Percentiles rank a stretch among this genome's conserved stretches.
These are phyloP conservation scores for Podila minutissima DNA, from an alignment of 192 early-diverging fungal genomes.

Conservation along the genomic window DNA sequence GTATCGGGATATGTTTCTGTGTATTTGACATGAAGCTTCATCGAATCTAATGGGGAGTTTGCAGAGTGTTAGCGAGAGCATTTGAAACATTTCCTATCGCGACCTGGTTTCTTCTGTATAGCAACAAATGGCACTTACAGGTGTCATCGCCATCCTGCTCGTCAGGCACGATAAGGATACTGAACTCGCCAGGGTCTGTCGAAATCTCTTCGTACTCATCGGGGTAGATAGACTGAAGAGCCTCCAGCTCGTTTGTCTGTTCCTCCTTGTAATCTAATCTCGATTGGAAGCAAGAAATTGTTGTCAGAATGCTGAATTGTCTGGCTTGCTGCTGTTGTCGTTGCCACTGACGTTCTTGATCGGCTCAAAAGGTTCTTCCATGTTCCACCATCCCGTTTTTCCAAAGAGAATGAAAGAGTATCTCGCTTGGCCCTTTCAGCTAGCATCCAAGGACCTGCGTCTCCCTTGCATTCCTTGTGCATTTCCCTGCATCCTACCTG, in stretches of 20 bases:
- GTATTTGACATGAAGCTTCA: slow-evolving; percentile 69
- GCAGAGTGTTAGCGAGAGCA: background rate
- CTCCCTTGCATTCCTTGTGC: background rate
- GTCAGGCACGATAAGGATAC: slow-evolving; percentile 66
- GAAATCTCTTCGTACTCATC: slow-evolving; percentile 75
- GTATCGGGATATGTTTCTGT: slow-evolving; percentile 80
- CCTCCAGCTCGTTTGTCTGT: slow-evolving; percentile 82
- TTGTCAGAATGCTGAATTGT: too few species aligned
- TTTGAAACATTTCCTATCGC: background rate
- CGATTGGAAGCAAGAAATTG: too few species aligned
- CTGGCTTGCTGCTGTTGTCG: too few species aligned
- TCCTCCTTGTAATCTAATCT: slow-evolving; percentile 78
- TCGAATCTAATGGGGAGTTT: slow-evolving; percentile 28
- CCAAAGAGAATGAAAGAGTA: too few species aligned
- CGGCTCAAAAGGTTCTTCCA: too few species aligned
- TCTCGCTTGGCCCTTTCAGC: too few species aligned
- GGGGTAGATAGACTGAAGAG: slow-evolving; percentile 84
- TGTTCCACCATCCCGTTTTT: too few species aligned
- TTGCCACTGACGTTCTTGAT: too few species aligned
- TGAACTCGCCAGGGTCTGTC: slow-evolving; percentile 59
- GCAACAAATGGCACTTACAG: slow-evolving; percentile 43
- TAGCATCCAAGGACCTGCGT: too few species aligned
- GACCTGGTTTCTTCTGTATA: background rate
- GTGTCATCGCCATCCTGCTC: slow-evolving; percentile 70
- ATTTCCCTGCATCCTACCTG: too few species aligned